Evolutionary conservation across 148 eudicot genomes (phyloP).

Genomic region (Nyssa sinensis): DNA sequence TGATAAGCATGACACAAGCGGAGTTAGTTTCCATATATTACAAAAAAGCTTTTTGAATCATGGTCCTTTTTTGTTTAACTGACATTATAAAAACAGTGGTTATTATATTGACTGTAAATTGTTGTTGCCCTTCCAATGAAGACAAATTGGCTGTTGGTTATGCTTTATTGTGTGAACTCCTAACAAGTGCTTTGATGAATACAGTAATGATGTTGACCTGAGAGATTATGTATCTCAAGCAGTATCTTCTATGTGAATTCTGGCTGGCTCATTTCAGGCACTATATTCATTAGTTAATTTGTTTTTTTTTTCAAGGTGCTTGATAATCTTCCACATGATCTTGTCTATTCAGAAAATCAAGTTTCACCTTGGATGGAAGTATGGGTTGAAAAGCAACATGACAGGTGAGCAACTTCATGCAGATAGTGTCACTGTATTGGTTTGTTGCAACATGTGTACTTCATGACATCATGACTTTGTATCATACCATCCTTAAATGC

Average conservation of each 20-base stretch:
- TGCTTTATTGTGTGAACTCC: background rate
- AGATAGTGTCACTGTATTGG: background rate
- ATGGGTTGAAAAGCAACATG: conserved; percentile 78
- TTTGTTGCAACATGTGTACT: background rate
- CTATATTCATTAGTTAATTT: background rate
- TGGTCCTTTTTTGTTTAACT: background rate
- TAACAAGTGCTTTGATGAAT: background rate
- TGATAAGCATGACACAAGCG: too few species aligned
- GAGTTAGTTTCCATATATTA: too few species aligned
- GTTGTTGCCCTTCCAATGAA: background rate
- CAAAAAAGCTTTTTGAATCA: background rate
- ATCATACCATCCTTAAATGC: background rate
- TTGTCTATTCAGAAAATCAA: conserved; percentile 80
- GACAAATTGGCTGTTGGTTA: background rate
- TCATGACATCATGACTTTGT: background rate
- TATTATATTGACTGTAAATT: background rate
- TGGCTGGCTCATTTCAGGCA: background rate
- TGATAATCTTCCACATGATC: conserved; percentile 99
- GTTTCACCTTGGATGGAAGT: conserved; percentile 95
- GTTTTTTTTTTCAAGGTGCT: conserved; percentile 57
- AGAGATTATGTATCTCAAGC: background rate
- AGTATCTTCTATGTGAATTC: background rate
- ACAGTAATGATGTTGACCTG: background rate
- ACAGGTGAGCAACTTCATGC: conserved; percentile 40
- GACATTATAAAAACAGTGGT: background rate